A percentile compares a stretch with the other conserved stretches of the same genome.
These are phyloP conservation scores for Suillus cothurnatus DNA, from an alignment of 768 basidiomycete species.

Conservation along the genomic window DNA sequence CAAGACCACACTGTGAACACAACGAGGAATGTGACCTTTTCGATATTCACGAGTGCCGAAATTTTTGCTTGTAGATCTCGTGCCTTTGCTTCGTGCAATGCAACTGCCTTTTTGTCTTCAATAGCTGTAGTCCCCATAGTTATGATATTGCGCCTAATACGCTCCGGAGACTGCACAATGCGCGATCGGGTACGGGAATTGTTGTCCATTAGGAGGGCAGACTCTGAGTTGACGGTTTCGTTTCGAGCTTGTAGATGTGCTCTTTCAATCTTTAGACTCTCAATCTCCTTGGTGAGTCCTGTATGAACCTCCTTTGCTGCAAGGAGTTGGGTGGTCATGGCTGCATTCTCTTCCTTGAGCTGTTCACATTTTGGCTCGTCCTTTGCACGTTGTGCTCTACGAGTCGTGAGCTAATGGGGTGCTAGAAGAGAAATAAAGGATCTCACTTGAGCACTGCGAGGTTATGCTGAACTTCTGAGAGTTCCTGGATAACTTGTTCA, in stretches of 20 bases:
- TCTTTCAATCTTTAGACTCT: slow-evolving; percentile 73
- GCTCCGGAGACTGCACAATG: slow-evolving; percentile 90
- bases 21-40: slow-evolving; percentile 53
- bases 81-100: slow-evolving; percentile 69
- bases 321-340: slow-evolving; percentile 65
- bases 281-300: slow-evolving; percentile 62
- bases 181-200: slow-evolving; percentile 68
- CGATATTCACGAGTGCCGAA: slow-evolving; percentile 67
- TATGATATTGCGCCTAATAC: slow-evolving; percentile 80
- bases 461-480: slow-evolving; percentile 51
- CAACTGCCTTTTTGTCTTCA: slow-evolving; percentile 71
- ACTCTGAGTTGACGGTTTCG: slow-evolving; percentile 66
- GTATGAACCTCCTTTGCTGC: slow-evolving; percentile 68
- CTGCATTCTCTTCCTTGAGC: slow-evolving; percentile 59
- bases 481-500: slow-evolving; percentile 53
- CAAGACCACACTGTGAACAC: slow-evolving; percentile 10
- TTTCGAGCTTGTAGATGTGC: slow-evolving; percentile 62
- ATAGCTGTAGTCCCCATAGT: slow-evolving; percentile 68
- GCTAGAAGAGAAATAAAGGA: slow-evolving; percentile 3
- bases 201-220: slow-evolving; percentile 57
- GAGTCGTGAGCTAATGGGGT: background rate
- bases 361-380: slow-evolving; percentile 70
- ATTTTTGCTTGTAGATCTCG: slow-evolving; percentile 79
- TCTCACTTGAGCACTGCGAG: slow-evolving; percentile 60
- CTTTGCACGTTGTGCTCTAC: slow-evolving; percentile 62